Conservation (phyloP, 352 stramenopile species). For the Globisporangium apiculatum region DNA sequence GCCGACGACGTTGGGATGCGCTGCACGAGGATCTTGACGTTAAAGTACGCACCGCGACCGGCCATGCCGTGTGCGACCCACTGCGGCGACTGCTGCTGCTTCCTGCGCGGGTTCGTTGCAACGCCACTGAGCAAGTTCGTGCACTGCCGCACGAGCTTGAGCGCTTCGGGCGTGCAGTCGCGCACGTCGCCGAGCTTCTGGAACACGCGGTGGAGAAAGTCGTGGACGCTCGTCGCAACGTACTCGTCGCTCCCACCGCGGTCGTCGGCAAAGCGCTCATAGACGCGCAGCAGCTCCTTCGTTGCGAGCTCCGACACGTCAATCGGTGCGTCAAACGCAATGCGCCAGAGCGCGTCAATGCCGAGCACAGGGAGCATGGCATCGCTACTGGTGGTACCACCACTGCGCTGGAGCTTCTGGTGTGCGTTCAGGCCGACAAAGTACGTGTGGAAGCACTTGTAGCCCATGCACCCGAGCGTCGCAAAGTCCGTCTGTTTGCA, state of each 20-base stretch:
- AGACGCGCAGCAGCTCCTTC: constrained; percentile 71
- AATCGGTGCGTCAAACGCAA: constrained; percentile 73
- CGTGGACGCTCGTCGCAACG: constrained; percentile 38
- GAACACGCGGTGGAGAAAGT: constrained; percentile 82
- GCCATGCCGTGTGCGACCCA: constrained; percentile 60
- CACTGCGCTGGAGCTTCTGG: constrained; percentile 25
- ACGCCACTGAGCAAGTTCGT: constrained; percentile 65
- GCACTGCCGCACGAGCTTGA: constrained; percentile 75
- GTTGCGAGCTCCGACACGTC: constrained; percentile 75
- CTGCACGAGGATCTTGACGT: constrained; percentile 74
- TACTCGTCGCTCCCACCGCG: constrained; percentile 25
- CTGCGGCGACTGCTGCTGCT: constrained; percentile 20
- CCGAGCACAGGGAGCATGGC: constrained; percentile 44
- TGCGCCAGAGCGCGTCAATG: constrained; percentile 78
- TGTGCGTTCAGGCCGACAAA: constrained; percentile 75
- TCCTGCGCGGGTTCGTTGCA: constrained; percentile 41
- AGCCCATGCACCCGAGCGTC: constrained; percentile 65
- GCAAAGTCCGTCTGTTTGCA: constrained; percentile 74
- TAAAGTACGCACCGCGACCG: constrained; percentile 67
- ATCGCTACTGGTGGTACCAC: not conserved
- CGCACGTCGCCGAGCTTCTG: constrained; percentile 48
- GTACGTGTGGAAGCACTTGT: constrained; percentile 86
- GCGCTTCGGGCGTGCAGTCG: constrained; percentile 36
- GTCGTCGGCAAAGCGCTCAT: constrained; percentile 47
- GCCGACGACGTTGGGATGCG: constrained; percentile 49